phyloP scores from a whole-genome alignment of 371 early-diverging fungal species.

The Syncephalastrum racemosum region DNA sequence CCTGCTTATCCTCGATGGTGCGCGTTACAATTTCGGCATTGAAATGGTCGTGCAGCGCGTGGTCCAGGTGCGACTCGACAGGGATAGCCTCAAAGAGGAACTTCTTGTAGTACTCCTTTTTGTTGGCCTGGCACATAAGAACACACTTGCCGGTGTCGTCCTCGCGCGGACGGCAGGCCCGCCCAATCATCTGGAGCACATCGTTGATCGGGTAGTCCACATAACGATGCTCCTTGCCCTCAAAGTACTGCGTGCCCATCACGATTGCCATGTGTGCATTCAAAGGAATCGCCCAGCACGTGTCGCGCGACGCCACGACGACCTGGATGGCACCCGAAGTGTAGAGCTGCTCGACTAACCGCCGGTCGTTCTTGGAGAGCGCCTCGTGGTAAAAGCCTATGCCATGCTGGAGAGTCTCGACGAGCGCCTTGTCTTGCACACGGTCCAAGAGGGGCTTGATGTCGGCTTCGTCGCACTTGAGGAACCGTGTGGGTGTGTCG shows the following conservation, averaged over 20 bases:
- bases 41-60: slow-evolving; percentile 89
- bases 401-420: slow-evolving; percentile 75
- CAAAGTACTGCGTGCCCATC: slow-evolving; percentile 96
- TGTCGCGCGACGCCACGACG: slow-evolving; percentile 86
- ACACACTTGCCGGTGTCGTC: slow-evolving; percentile 82
- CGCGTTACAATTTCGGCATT: slow-evolving; percentile 94
- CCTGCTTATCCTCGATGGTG: slow-evolving; percentile 96
- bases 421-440: slow-evolving; percentile 73
- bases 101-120: slow-evolving; percentile 96
- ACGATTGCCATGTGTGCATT: slow-evolving; percentile 84
- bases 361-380: slow-evolving; percentile 68
- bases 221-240: slow-evolving; percentile 93
- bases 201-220: slow-evolving; percentile 93
- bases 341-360: slow-evolving; percentile 77
- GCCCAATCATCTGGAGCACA: slow-evolving; percentile 96
- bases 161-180: slow-evolving; percentile 71
- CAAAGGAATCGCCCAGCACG: slow-evolving; percentile 88
- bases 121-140: slow-evolving; percentile 91
- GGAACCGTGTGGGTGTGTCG: slow-evolving; percentile 67
- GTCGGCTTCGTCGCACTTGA: slow-evolving; percentile 67
- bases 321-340: slow-evolving; percentile 83
- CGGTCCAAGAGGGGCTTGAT: slow-evolving; percentile 61
- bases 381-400: slow-evolving; percentile 94
- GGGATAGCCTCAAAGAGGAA: slow-evolving; percentile 94
- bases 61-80: slow-evolving; percentile 92